Conservation (phyloP, 208 protist genomes). For the Zelonia costaricensis region DNA sequence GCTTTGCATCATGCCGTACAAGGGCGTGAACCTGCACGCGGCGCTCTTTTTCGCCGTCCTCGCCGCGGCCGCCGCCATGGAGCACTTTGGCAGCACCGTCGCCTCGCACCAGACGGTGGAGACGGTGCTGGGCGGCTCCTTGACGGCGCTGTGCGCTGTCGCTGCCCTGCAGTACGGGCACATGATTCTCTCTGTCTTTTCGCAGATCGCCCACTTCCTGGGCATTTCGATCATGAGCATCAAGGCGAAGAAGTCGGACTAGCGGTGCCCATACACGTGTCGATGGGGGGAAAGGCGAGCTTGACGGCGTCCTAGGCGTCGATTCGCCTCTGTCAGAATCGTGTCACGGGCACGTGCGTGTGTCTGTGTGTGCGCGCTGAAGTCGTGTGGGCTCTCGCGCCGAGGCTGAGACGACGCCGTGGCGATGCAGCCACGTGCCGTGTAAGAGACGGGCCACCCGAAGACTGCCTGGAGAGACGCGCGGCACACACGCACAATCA, state of each 20-base stretch:
- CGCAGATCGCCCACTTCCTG: constrained; percentile 49
- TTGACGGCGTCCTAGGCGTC: no score
- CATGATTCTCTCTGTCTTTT: constrained; percentile 73
- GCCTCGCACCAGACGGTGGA: constrained; percentile 17
- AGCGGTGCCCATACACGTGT: background rate
- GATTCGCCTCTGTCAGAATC: no score
- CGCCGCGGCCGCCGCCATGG: constrained; percentile 22
- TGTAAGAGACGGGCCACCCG: no score
- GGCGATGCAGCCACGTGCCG: no score
- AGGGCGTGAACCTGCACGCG: constrained; percentile 44
- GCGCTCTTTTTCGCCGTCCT: constrained; percentile 31
- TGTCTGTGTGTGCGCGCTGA: no score
- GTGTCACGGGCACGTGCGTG: no score
- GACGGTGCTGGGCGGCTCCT: constrained; percentile 35
- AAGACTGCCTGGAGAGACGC: background rate
- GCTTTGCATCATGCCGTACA: constrained; percentile 74
- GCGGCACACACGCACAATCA: background rate
- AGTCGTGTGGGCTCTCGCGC: no score
- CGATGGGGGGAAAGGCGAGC: background rate
- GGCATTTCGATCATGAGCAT: constrained; percentile 70
- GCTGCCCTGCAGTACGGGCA: constrained; percentile 61
- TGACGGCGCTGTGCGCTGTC: constrained; percentile 41
- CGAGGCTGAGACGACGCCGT: no score
- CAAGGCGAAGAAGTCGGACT: constrained; percentile 40
- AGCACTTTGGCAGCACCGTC: constrained; percentile 23